A percentile compares a stretch with the other conserved stretches of the same genome.
phyloP scores from a whole-genome alignment of 139 green algal genomes.

The Eudorina sp. region DNA sequence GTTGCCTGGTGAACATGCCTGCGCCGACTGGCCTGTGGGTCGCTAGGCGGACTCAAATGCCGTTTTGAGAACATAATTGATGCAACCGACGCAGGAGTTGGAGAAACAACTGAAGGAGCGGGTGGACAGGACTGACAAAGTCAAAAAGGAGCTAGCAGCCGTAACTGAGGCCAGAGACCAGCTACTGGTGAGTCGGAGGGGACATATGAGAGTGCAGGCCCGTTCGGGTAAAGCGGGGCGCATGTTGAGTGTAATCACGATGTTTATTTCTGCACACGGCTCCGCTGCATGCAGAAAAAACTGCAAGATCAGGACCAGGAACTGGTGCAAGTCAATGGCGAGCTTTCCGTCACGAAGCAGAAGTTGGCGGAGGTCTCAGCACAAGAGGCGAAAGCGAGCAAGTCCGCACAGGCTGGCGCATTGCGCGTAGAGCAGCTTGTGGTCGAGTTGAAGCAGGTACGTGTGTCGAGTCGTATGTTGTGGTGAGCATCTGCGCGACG shows the following conservation, averaged over 20 bases:
- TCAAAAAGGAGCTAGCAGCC: background rate
- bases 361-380: background rate
- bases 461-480: background rate
- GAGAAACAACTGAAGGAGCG: conserved; percentile 11
- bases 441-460: background rate
- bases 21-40: too few relatives aligned
- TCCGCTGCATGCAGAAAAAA: conserved; percentile 7
- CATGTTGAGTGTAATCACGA: too few relatives aligned
- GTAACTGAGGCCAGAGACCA: background rate
- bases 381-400: background rate
- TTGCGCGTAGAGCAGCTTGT: background rate
- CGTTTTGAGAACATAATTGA: too few relatives aligned
- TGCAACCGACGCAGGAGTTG: conserved; percentile 15
- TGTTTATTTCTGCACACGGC: too few relatives aligned
- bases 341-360: background rate
- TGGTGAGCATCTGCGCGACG: background rate
- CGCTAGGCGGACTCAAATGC: too few relatives aligned
- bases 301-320: background rate
- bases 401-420: background rate
- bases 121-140: background rate
- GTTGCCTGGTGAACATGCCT: too few relatives aligned
- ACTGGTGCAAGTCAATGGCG: background rate
- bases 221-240: too few relatives aligned
- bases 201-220: too few relatives aligned
- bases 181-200: conserved; percentile 2